Percentiles rank a stretch among this genome's conserved stretches.
Evolutionary conservation across 208 protist genomes (phyloP).

Genomic region (Leishmania arabica): DNA sequence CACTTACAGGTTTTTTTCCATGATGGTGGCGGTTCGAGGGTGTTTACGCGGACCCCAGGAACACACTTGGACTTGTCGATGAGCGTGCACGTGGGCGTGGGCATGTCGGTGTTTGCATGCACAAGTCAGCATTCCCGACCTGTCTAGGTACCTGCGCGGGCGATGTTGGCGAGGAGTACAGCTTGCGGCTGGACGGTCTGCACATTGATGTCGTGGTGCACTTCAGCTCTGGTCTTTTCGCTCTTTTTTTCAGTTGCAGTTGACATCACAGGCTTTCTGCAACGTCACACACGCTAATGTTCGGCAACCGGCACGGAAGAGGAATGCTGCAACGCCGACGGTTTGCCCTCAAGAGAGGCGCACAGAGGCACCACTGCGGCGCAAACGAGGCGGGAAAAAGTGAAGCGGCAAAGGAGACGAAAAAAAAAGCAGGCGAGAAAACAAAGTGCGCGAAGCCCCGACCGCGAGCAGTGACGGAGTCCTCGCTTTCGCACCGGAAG

Average conservation of each 20-base stretch:
- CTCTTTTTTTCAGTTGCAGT: background rate
- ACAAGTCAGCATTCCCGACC: background rate
- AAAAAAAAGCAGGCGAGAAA: background rate
- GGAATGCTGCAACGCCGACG: background rate
- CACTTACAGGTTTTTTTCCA: background rate
- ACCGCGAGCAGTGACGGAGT: background rate
- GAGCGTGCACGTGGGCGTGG: background rate
- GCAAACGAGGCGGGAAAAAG: background rate
- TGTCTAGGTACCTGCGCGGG: constrained; percentile 1
- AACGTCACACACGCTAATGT: background rate
- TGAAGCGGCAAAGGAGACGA: no score
- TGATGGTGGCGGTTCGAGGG: background rate
- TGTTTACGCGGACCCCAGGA: background rate
- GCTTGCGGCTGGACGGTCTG: background rate
- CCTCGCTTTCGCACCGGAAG: background rate
- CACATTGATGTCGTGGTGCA: background rate
- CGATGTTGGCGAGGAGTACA: background rate
- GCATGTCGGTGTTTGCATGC: background rate
- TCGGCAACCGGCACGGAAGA: background rate
- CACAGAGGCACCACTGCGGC: background rate
- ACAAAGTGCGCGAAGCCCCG: background rate
- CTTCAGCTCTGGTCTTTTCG: background rate
- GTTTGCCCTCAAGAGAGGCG: background rate
- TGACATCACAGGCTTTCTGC: background rate
- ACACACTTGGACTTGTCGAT: background rate